A percentile compares a stretch with the other conserved stretches of the same genome.
phyloP scores from a whole-genome alignment of 2,329 filamentous ascomycete genomes.

The Arachnomyces sp. region DNA sequence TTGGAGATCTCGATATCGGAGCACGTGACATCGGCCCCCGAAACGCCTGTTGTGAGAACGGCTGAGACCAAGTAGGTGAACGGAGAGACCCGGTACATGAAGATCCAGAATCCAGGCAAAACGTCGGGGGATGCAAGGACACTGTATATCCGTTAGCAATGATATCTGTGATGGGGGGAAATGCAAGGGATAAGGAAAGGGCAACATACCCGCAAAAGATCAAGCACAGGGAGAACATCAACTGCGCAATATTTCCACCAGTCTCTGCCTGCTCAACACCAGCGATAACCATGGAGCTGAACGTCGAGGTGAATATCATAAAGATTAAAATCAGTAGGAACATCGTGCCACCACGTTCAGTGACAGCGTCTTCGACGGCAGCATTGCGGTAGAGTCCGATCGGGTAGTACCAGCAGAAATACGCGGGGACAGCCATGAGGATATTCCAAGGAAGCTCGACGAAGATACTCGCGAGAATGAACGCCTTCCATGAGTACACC shows the following conservation, averaged over 20 bases:
- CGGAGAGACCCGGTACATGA: conserved; percentile 64
- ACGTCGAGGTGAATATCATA: conserved; percentile 64
- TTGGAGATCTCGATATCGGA: conserved; percentile 27
- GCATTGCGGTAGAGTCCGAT: conserved; percentile 43
- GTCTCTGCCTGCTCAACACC: conserved; percentile 63
- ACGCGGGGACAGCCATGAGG: conserved; percentile 56
- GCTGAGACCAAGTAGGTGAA: conserved; percentile 55
- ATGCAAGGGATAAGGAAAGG: neutral
- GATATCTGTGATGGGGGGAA: neutral
- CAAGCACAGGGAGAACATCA: conserved; percentile 52
- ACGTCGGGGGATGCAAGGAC: conserved; percentile 45
- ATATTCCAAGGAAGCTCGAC: conserved; percentile 64
- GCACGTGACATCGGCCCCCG: conserved; percentile 24
- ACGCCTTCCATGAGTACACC: conserved; percentile 67
- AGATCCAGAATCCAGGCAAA: conserved; percentile 67
- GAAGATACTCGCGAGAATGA: conserved; percentile 63
- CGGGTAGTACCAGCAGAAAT: conserved; percentile 61
- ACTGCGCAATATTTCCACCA: conserved; percentile 55
- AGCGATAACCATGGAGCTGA: conserved; percentile 66
- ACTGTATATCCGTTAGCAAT: conserved; percentile 11
- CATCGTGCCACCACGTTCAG: conserved; percentile 56
- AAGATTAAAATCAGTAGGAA: conserved; percentile 59
- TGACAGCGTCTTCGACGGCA: conserved; percentile 29
- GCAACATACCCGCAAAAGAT: conserved; percentile 46
- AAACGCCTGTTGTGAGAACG: conserved; percentile 29